Evolutionary conservation across 306 rosid genomes (phyloP).

Genomic region (Cotoneaster glaucophyllus): DNA sequence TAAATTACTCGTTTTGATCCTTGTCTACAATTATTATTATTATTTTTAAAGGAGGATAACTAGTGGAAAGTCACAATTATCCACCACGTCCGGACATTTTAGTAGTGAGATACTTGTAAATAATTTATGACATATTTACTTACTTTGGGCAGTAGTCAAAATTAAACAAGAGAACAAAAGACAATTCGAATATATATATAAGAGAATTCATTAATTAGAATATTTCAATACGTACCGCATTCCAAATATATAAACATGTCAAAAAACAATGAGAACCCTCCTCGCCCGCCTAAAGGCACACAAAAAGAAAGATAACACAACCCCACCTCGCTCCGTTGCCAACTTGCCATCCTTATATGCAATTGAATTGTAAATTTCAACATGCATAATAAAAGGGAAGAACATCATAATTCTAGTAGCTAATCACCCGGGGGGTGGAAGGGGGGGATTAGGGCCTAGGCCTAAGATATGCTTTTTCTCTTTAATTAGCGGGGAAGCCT

Average conservation of each 20-base stretch:
- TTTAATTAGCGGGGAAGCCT: not conserved
- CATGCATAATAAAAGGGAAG: not conserved
- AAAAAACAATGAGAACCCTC: too few relatives aligned
- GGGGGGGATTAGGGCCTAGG: not conserved
- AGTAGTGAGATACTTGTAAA: too few relatives aligned
- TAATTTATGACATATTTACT: not conserved
- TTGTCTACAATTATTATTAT: not conserved
- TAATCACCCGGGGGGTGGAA: not conserved
- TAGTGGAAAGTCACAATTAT: accelerated
- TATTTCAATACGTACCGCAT: not conserved
- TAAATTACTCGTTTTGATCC: too few relatives aligned
- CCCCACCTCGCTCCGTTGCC: not conserved
- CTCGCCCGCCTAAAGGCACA: too few relatives aligned
- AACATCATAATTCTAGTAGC: not conserved
- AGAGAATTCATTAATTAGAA: too few relatives aligned
- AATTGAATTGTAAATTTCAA: not conserved
- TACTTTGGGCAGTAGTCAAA: not conserved
- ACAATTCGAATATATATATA: too few relatives aligned
- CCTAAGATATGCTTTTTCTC: not conserved
- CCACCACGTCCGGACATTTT: too few relatives aligned
- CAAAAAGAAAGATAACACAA: not conserved
- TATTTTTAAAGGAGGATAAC: too few relatives aligned
- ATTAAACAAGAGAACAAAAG: not conserved
- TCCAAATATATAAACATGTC: too few relatives aligned
- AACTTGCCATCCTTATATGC: not conserved